phyloP scores from a whole-genome alignment of 805 yeast species.

The Metschnikowia lochheadii region DNA sequence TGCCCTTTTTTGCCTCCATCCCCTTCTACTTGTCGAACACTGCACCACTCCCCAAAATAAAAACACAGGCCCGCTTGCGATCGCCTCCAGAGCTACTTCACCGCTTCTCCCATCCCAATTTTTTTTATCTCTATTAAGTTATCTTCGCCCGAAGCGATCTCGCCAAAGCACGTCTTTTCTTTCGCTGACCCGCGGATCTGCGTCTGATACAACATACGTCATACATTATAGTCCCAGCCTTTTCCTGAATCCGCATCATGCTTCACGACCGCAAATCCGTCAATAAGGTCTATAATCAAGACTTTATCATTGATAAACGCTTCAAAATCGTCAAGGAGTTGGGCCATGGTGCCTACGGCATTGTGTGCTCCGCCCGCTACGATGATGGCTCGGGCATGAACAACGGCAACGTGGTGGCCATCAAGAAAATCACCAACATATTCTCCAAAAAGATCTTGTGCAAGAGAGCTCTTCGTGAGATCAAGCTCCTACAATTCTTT shows the following conservation, averaged over 20 bases:
- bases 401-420: constrained; percentile 63
- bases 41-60: too few relatives aligned
- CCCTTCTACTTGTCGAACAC: too few relatives aligned
- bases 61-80: too few relatives aligned
- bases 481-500: constrained; percentile 86
- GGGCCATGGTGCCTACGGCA: constrained; percentile 98
- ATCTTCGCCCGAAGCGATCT: neutral
- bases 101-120: neutral
- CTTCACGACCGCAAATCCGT: constrained; percentile 32
- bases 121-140: neutral
- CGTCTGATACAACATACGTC: neutral
- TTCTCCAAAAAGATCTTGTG: constrained; percentile 87
- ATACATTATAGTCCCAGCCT: neutral
- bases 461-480: constrained; percentile 86
- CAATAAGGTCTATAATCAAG: constrained; percentile 62
- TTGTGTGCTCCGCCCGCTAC: constrained; percentile 91
- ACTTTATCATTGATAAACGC: constrained; percentile 84
- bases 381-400: constrained; percentile 52
- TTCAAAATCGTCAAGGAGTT: constrained; percentile 87
- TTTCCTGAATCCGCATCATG: constrained; percentile 7
- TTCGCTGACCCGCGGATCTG: neutral
- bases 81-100: too few relatives aligned
- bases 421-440: constrained; percentile 92
- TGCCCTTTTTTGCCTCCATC: too few relatives aligned
- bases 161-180: neutral